A percentile compares a stretch with the other conserved stretches of the same genome.
Conservation (phyloP, 2,329 filamentous ascomycete genomes). For the Diplodia seriata region DNA sequence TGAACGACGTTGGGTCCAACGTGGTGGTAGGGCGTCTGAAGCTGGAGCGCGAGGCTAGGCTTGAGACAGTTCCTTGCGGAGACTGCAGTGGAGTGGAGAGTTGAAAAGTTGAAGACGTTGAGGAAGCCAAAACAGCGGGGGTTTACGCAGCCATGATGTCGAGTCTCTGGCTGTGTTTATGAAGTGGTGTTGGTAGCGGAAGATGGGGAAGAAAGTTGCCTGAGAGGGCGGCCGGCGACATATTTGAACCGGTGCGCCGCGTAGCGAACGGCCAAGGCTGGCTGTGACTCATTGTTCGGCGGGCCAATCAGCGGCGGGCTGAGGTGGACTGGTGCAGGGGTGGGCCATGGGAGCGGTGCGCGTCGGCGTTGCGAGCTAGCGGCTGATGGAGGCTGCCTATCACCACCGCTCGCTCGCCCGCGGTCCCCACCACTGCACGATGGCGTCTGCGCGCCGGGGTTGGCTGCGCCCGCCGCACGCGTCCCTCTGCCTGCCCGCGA, state of each 20-base stretch:
- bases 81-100: constrained; percentile 40
- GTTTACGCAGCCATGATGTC: constrained; percentile 22
- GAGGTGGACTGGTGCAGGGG: not conserved
- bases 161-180: constrained; percentile 36
- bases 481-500: not conserved
- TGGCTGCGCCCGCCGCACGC: not conserved
- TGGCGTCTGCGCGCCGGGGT: not conserved
- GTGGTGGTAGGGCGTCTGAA: constrained; percentile 61
- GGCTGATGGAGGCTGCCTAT: constrained; percentile 1
- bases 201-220: not conserved
- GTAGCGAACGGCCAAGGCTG: constrained; percentile 2
- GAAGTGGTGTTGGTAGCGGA: constrained; percentile 21
- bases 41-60: constrained; percentile 64
- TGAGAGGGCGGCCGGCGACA: constrained; percentile 1
- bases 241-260: constrained; percentile 1
- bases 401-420: not conserved
- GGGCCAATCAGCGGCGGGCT: not conserved
- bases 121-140: constrained; percentile 25
- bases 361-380: not conserved
- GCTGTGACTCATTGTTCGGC: not conserved
- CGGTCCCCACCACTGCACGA: not conserved
- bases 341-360: not conserved
- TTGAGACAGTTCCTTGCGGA: constrained; percentile 62
- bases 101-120: constrained; percentile 39
- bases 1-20: constrained; percentile 77